Base-by-base conservation (phyloP, 2,329 filamentous ascomycete genomes). In the Talaromyces sp. region DNA sequence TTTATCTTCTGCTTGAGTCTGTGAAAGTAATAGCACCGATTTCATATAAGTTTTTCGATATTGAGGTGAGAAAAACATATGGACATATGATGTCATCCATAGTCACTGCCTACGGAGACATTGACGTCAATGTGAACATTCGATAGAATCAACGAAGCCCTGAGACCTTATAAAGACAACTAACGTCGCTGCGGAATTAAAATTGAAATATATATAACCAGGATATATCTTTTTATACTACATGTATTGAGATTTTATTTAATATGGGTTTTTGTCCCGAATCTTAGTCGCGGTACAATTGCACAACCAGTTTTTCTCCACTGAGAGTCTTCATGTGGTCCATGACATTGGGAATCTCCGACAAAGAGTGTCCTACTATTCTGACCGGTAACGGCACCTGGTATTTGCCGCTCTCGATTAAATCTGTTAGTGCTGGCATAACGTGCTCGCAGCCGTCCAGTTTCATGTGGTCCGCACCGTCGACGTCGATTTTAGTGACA, bases 221-320 rank as follows among this genome's bases (percentile, higher is more conserved):
- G 7, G 11, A 4, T 7, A n/a, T n/a, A n/a, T 8, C 17, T 38
- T 38, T 2, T 46, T 21, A 24, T 24, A 14, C 1, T 13, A 24
- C n/a, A 21, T 21, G 3, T 13, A 17, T 11, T 17, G 9, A 46
- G 19, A 24, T 46, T 24, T 3, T 35, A 46, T 21, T 0, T 4
- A 29, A 29, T 5, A 29, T 21, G 3, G 5, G 19, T 29, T 6
- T 5, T 52, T n/a, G 14, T n/a, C 17, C 26, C 35, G 14, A 29
- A 6, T n/a, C 3, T 27, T 43, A 10, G 54, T 19, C 21, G 11
- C 55, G 19, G 26, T 77, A 75, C 13, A 80, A 64, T 26, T 66
- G 64, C 31, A 71, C 65, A 17, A 72, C 63, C 24, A 73, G 54
- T 62, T 73, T 74, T 5, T 64, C 66, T 24, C 70, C 69, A 52